A percentile compares a stretch with the other conserved stretches of the same genome.
phyloP scores from a whole-genome alignment of 2,329 filamentous ascomycete species.

The Alternaria burnsii region DNA sequence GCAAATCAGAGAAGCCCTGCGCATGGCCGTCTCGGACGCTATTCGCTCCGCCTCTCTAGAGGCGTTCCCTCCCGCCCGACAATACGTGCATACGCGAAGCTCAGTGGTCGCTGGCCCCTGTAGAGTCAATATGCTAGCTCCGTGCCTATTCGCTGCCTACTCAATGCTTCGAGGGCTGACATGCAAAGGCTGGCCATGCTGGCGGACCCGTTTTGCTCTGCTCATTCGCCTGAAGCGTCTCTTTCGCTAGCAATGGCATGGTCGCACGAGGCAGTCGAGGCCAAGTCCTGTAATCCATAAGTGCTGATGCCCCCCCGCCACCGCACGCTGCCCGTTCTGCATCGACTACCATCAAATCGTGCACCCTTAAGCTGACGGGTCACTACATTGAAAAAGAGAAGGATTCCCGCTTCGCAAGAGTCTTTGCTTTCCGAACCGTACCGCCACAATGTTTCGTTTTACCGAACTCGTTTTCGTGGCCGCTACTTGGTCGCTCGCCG shows the following conservation, averaged over 20 bases:
- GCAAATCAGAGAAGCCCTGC: constrained; percentile 28
- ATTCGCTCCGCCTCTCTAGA: constrained; percentile 33
- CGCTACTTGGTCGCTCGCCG: constrained; percentile 55
- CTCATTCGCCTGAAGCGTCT: constrained; percentile 27
- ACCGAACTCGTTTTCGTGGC: constrained; percentile 43
- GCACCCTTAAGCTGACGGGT: constrained; percentile 13
- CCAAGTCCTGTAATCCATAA: constrained; percentile 33
- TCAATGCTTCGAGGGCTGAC: constrained; percentile 38
- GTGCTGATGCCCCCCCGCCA: constrained; percentile 38
- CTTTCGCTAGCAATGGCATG: constrained; percentile 25
- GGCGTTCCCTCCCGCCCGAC: constrained; percentile 35
- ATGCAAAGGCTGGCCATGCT: constrained; percentile 39
- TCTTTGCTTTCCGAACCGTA: background rate
- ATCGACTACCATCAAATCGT: constrained; percentile 23
- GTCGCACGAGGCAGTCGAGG: constrained; percentile 31
- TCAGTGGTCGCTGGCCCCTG: constrained; percentile 44
- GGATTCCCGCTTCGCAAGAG: constrained; percentile 10
- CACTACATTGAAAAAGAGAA: constrained; percentile 16
- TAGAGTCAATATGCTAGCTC: constrained; percentile 37
- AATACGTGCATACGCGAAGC: constrained; percentile 32
- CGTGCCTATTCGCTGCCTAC: constrained; percentile 38
- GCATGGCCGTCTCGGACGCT: constrained; percentile 26
- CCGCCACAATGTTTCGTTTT: constrained; percentile 46
- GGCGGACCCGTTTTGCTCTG: constrained; percentile 25
- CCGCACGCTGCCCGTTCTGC: constrained; percentile 30